Percentiles rank a stretch among this genome's conserved stretches.
Conservation (phyloP, 75 land plant species). For the Cupressus sempervirens region DNA sequence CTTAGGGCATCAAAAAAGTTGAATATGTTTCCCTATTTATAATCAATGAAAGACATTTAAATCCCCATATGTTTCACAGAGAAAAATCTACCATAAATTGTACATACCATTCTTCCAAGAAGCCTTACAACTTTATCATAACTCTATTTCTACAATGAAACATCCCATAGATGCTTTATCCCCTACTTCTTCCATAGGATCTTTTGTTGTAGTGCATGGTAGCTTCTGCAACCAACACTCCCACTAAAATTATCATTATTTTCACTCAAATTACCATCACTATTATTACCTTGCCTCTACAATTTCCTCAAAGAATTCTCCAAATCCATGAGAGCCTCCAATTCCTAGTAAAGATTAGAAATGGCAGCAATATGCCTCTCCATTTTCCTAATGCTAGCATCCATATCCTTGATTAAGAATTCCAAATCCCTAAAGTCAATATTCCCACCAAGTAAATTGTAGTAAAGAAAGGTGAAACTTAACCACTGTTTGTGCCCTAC, state of each 20-base stretch:
- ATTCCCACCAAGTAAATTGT: slow-evolving; percentile 26
- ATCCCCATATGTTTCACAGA: no score
- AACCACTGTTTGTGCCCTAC: no score
- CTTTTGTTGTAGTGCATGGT: slow-evolving; percentile 45
- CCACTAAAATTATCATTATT: not conserved
- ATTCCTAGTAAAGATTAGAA: slow-evolving; percentile 51
- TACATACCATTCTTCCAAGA: slow-evolving; percentile 43
- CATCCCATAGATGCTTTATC: slow-evolving; percentile 41
- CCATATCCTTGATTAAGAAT: slow-evolving; percentile 54
- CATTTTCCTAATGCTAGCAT: slow-evolving; percentile 70
- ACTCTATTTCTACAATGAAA: slow-evolving; percentile 52
- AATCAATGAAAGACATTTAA: no score
- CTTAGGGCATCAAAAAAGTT: no score
- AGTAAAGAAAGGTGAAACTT: no score
- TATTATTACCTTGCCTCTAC: slow-evolving; percentile 10
- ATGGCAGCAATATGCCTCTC: slow-evolving; percentile 41
- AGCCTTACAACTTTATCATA: slow-evolving; percentile 52
- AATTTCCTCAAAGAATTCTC: slow-evolving; percentile 52
- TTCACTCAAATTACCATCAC: not conserved
- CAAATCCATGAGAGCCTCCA: slow-evolving; percentile 62
- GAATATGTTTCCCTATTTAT: no score
- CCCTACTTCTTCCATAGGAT: slow-evolving; percentile 62
- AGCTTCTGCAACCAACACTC: slow-evolving; percentile 6
- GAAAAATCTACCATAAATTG: no score
- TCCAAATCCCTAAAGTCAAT: slow-evolving; percentile 30